Evolutionary conservation across 2,329 filamentous ascomycete genomes (phyloP), one percentile per base, ranked within the genome.

Genomic region (Orbilia javanica): DNA sequence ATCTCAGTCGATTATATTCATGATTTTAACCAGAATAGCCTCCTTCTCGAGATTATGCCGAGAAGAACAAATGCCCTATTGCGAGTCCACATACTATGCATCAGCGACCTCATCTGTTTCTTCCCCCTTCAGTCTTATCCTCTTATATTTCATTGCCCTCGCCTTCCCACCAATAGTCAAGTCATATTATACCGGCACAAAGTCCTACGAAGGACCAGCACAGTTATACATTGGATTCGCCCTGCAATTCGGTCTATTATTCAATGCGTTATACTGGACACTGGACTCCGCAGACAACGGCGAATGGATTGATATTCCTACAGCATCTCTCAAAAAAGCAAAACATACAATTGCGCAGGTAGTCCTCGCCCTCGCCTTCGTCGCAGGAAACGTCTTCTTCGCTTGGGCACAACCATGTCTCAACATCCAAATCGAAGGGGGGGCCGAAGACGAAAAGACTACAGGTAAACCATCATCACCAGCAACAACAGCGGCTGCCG

Each of bases 21-120:
- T 96, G 71, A 83, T 93, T 4, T 87, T 98, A 11, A 91, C 91
- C 13, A 90, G 95, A 67, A 68, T 95, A 2, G 92, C 94, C 0
- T 97, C 94, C 0, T 90, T 95, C 80, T 97, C 96, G 8, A 92
- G 94, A 80, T 90, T 99, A 20, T 99, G 96, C 83, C 91, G 96
- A 73, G 96, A 99, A 84, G 96, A 99, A 85, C 96, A 99, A 85
- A 97, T 98, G 93, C 96, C 96, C 0, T 96, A 92, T 85, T 99
- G 96, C 86, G 90, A 89, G 67, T 97, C 95, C 1, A 97, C 96
- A 0, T 99, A 97, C 86, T 99, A 99, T 83, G 92, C 94, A 3
- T 97, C 95, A 0, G 89, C 91, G 8, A 93, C 91, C 1, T 97
- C 95, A 0, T 98, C 96, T 0, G 98, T 94, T 0, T 97, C 95